Evolutionary conservation across 164 flowering plant species (phyloP).

Genomic region (Vitis amurensis): DNA sequence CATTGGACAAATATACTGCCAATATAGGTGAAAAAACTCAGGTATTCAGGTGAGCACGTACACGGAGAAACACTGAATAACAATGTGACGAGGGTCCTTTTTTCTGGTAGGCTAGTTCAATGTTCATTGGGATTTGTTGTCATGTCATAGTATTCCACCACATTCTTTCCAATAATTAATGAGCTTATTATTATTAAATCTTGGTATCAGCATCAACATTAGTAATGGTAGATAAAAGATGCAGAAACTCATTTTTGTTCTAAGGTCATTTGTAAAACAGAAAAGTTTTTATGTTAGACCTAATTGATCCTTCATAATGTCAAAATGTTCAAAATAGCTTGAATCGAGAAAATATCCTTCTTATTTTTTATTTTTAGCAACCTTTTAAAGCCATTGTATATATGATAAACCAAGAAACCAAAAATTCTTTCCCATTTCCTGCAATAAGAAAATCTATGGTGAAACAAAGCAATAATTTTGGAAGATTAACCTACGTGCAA

Average conservation of each 20-base stretch:
- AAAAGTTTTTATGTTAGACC: not conserved
- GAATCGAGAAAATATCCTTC: not conserved
- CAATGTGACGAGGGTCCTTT: too few species aligned
- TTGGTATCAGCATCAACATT: too few species aligned
- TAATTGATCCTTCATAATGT: not conserved
- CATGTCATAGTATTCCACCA: too few species aligned
- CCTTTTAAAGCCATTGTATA: too few species aligned
- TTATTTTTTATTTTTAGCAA: not conserved
- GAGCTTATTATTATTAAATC: too few species aligned
- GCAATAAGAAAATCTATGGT: not conserved
- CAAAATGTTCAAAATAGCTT: not conserved
- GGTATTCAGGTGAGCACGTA: too few species aligned
- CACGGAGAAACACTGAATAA: too few species aligned
- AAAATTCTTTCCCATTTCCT: not conserved
- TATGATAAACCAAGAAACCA: not conserved
- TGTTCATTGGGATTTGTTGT: too few species aligned
- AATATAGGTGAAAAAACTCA: not conserved
- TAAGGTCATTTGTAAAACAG: not conserved
- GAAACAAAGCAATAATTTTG: not conserved
- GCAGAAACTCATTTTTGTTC: not conserved
- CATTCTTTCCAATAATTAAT: too few species aligned
- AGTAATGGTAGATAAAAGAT: not conserved
- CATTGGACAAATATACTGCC: not conserved
- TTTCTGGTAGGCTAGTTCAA: too few species aligned
- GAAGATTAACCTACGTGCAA: constrained; percentile 68